phyloP scores from a whole-genome alignment of 768 basidiomycete species.

The Auriculariales sp. region DNA sequence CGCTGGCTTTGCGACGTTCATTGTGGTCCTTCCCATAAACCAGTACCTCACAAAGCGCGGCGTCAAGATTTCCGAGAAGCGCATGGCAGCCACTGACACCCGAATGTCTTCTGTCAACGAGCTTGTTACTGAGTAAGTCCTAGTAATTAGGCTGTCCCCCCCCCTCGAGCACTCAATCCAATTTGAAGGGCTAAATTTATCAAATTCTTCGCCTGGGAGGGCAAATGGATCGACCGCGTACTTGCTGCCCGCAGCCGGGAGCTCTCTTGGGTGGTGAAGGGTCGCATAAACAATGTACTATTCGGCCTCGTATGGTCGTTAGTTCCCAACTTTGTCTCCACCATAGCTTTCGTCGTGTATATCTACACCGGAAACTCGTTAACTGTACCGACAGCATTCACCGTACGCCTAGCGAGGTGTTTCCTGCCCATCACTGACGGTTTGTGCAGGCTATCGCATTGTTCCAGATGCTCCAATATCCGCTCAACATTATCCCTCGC shows the following conservation, averaged over 20 bases:
- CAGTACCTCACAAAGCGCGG: constrained; percentile 23
- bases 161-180: too few species aligned
- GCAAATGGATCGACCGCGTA: constrained; percentile 55
- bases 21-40: constrained; percentile 27
- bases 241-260: constrained; percentile 34
- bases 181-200: constrained; percentile 68
- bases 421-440: not conserved
- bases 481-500: constrained; percentile 66
- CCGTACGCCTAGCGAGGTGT: constrained; percentile 27
- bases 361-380: constrained; percentile 60
- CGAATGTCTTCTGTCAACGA: constrained; percentile 32
- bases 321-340: constrained; percentile 68
- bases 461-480: constrained; percentile 66
- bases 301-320: constrained; percentile 60
- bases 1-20: constrained; percentile 27
- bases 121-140: constrained; percentile 20
- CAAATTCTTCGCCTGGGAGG: constrained; percentile 76
- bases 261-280: constrained; percentile 3
- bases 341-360: constrained; percentile 64
- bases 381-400: constrained; percentile 72
- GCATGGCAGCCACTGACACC: constrained; percentile 22
- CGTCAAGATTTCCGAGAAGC: constrained; percentile 21
- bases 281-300: constrained; percentile 52
- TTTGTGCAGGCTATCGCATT: constrained; percentile 49
- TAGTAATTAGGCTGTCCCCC: too few species aligned